Evolutionary conservation across 2,329 filamentous ascomycete species (phyloP).

Genomic region (Calonectria ilicicola): DNA sequence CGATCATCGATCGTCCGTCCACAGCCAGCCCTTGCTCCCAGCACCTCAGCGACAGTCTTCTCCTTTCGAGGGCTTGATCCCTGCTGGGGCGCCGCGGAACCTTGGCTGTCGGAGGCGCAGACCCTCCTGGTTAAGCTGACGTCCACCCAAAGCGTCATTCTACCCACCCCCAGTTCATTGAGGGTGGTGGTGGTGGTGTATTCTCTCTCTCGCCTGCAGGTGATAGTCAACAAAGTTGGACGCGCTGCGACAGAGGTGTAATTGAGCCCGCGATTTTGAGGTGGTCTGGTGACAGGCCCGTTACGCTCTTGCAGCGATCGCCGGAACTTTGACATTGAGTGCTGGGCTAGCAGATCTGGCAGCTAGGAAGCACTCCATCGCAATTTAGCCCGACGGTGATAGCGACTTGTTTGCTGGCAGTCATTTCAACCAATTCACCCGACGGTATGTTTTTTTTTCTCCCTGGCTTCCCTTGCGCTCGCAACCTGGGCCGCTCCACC

Average conservation of each 20-base stretch:
- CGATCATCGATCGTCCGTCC: conserved; percentile 40
- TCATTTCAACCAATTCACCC: conserved; percentile 12
- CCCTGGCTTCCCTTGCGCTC: conserved; percentile 15
- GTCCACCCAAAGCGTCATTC: conserved; percentile 13
- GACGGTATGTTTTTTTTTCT: conserved; percentile 35
- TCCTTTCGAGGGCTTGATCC: conserved; percentile 33
- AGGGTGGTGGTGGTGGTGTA: conserved; percentile 16
- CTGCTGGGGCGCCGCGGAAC: conserved; percentile 34
- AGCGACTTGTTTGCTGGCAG: conserved; percentile 16
- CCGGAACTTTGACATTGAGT: conserved; percentile 19
- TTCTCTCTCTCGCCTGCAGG: conserved; percentile 6
- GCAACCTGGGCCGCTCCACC: conserved; percentile 2
- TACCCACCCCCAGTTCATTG: conserved; percentile 6
- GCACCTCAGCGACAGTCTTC: conserved; percentile 25
- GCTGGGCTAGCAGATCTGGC: conserved; percentile 16
- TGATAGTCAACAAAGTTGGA: conserved; percentile 40
- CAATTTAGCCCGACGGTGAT: conserved; percentile 36
- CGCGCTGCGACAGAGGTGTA: conserved; percentile 21
- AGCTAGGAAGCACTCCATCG: conserved; percentile 31
- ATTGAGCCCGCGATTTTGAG: conserved; percentile 1
- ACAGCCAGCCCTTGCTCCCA: conserved; percentile 23
- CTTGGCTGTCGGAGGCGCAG: conserved; percentile 32
- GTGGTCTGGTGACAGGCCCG: conserved; percentile 23
- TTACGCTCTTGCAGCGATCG: conserved; percentile 26
- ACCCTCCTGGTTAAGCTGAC: conserved; percentile 33